These are phyloP conservation scores for Jaltomata sinuosa DNA, from an alignment of 257 asterid genomes.

Conservation along the genomic window DNA sequence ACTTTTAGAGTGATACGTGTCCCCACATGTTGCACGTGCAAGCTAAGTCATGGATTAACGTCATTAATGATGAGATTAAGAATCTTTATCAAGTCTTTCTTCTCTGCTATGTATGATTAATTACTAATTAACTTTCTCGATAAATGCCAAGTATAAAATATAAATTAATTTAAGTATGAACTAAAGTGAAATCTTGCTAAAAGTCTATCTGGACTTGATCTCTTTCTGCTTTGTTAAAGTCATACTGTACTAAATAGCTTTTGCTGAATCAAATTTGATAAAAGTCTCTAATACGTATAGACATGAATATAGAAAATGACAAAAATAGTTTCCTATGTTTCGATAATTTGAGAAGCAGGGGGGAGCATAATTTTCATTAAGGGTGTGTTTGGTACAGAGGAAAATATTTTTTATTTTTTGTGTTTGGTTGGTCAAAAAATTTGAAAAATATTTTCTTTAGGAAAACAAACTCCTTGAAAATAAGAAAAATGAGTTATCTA, in stretches of 20 bases:
- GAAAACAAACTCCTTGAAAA: no score
- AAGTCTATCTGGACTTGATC: background rate
- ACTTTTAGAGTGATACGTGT: background rate
- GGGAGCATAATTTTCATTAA: background rate
- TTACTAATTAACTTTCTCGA: background rate
- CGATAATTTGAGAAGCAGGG: background rate
- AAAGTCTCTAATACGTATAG: background rate
- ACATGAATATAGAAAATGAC: background rate
- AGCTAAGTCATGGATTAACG: slow-evolving; percentile 22
- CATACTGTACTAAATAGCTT: background rate
- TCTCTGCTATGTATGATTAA: slow-evolving; percentile 9
- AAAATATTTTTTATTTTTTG: no score
- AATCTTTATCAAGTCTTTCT: background rate
- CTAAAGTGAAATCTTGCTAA: background rate
- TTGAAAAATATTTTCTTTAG: no score
- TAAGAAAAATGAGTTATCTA: no score
- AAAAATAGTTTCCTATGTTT: background rate
- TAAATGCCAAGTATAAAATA: background rate
- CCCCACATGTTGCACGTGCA: slow-evolving; percentile 38
- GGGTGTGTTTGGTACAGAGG: no score
- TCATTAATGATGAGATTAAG: slow-evolving; percentile 12
- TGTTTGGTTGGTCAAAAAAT: no score
- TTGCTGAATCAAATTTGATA: background rate
- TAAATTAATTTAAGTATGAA: background rate
- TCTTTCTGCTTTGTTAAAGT: background rate